phyloP scores from a whole-genome alignment of 2,329 filamentous ascomycete genomes.

The Exophiala bonariae region DNA sequence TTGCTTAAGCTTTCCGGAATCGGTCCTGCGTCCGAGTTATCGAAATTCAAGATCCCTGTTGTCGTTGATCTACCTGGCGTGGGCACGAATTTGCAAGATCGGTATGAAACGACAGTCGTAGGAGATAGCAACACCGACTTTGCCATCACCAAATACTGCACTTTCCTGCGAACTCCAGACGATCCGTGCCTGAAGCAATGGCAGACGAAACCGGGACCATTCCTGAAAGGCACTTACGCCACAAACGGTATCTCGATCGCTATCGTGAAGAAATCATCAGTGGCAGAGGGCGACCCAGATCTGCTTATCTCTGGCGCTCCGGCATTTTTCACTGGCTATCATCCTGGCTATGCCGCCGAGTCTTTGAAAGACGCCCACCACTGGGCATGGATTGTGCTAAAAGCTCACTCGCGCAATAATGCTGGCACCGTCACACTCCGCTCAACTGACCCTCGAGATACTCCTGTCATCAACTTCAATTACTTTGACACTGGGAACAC shows the following conservation, averaged over 20 bases:
- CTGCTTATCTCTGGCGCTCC: constrained; percentile 57
- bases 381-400: constrained; percentile 54
- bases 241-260: constrained; percentile 53
- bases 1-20: constrained; percentile 66
- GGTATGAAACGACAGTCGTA: constrained; percentile 50
- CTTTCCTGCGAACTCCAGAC: constrained; percentile 28
- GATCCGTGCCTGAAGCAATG: constrained; percentile 48
- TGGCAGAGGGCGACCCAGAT: constrained; percentile 49
- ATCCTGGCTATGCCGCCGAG: constrained; percentile 51
- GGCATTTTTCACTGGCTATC: constrained; percentile 56
- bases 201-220: constrained; percentile 33
- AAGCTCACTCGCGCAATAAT: constrained; percentile 63
- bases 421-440: constrained; percentile 63
- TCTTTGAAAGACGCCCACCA: constrained; percentile 43
- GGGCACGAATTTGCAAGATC: constrained; percentile 65
- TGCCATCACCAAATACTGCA: constrained; percentile 35
- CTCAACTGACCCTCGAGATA: constrained; percentile 64
- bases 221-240: constrained; percentile 43
- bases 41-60: constrained; percentile 54
- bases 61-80: constrained; percentile 61
- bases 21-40: constrained; percentile 55
- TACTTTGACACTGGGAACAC: constrained; percentile 53
- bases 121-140: constrained; percentile 42
- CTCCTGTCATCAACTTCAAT: constrained; percentile 63
- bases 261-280: constrained; percentile 36